These are phyloP conservation scores for Ambrosiella beaveri DNA, from an alignment of 2,329 filamentous ascomycete genomes.

Conservation along the genomic window DNA sequence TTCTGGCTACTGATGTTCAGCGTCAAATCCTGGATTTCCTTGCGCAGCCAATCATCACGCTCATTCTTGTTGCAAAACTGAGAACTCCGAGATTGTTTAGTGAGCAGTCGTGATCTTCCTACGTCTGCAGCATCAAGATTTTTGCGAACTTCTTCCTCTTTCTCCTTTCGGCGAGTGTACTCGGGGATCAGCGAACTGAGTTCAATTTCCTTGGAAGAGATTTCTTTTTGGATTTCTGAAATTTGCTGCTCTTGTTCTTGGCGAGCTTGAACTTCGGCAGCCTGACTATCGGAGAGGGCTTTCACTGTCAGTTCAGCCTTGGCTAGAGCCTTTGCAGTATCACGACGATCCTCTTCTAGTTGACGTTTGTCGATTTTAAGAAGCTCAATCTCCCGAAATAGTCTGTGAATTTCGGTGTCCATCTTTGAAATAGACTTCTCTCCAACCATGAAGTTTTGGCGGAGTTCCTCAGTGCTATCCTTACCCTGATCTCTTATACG, in stretches of 20 bases:
- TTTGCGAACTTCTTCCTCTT: constrained; percentile 53
- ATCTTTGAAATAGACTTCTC: constrained; percentile 65
- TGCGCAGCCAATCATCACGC: constrained; percentile 65
- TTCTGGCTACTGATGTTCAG: constrained; percentile 62
- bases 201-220: constrained; percentile 59
- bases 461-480: constrained; percentile 68
- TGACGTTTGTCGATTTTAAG: constrained; percentile 71
- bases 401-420: constrained; percentile 60
- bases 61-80: constrained; percentile 80
- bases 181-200: constrained; percentile 58
- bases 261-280: constrained; percentile 55
- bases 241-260: constrained; percentile 56
- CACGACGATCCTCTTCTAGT: constrained; percentile 75
- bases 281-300: constrained; percentile 65
- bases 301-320: constrained; percentile 77
- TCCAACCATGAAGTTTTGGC: constrained; percentile 56
- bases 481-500: constrained; percentile 64
- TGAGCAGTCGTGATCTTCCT: constrained; percentile 60
- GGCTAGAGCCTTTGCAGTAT: constrained; percentile 61
- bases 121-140: constrained; percentile 63
- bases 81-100: constrained; percentile 77
- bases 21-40: constrained; percentile 67
- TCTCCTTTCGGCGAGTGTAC: constrained; percentile 53
- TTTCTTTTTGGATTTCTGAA: constrained; percentile 53
- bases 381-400: constrained; percentile 70